Evolutionary conservation across 1,139 yeast genomes (phyloP), one percentile per base, ranked within the genome.

Genomic region (Maudiozyma humilis): DNA sequence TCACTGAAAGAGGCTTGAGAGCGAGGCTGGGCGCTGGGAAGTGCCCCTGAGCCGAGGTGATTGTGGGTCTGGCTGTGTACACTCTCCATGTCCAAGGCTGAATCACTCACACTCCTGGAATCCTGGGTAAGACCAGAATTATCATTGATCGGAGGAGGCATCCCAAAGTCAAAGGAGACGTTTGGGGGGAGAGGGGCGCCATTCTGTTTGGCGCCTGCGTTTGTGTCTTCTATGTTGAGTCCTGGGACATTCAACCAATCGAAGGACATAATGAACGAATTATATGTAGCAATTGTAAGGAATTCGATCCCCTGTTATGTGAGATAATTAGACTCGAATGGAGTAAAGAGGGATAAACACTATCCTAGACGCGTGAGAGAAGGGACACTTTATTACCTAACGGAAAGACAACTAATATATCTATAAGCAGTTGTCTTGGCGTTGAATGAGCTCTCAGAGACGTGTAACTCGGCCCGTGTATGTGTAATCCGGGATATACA

Each of bases 171-270:
- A 40, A 59, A 58, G 6, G 64, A 59, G 12, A 57, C 62, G 20
- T 43, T 47, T 4, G 62, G 63, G 8, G 56, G 57, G 8, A 56
- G 52, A 13, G 48, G 47, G 16, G 50, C 36, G 15, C 42, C 49
- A 25, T 40, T 45, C 20, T 42, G 33, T 25, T 39, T 38, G 4
- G 51, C 40, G 8, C 37, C 47, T 17, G 45, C 42, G 5, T 44
- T 37, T 10, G 55, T 54, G 38, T 43, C 46, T 16, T 41, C 34
- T 16, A 48, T 41, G 25, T 47, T 45, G 30, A 58, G 42, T 10
- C 64, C 64, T 13, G 65, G 64, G 33, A 59, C 52, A 42, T 60
- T 60, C 31, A 60, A 44, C 65, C 65, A 60, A 44, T 60, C 64
- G 41, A 58, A 60, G 3, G 65, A 60, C 65, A 60, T 60, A 17